These are phyloP conservation scores for Elsinoe ampelina DNA, from an alignment of 2,329 filamentous ascomycete genomes.

Conservation along the genomic window DNA sequence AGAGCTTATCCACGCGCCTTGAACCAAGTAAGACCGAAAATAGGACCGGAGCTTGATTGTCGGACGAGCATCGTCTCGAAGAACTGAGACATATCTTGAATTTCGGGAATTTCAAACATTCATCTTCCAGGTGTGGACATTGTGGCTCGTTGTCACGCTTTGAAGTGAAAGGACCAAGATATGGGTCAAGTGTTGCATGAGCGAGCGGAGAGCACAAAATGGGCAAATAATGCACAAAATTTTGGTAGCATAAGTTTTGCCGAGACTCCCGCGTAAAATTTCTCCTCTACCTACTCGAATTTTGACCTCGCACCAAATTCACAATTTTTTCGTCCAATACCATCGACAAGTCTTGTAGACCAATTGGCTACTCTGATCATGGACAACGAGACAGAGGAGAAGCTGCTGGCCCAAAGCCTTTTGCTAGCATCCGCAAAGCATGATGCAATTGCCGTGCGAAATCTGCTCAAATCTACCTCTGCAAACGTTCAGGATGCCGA, in stretches of 20 bases:
- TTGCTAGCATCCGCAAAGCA: slow-evolving; percentile 59
- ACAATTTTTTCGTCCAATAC: neutral
- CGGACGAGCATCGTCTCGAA: no score
- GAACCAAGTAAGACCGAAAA: no score
- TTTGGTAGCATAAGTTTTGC: neutral
- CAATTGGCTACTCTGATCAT: slow-evolving; percentile 13
- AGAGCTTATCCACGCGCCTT: no score
- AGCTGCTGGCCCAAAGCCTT: slow-evolving; percentile 47
- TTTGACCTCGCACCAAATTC: neutral
- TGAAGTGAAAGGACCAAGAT: no score
- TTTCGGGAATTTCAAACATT: no score
- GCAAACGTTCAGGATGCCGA: slow-evolving; percentile 72
- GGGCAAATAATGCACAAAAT: no score
- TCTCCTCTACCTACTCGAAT: neutral
- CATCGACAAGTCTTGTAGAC: neutral
- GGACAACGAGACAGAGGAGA: slow-evolving; percentile 29
- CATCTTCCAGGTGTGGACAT: no score
- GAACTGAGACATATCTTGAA: no score
- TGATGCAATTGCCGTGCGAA: slow-evolving; percentile 57
- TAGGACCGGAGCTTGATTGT: no score
- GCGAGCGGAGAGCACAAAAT: neutral
- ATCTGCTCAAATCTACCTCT: slow-evolving; percentile 53
- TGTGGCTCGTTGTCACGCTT: no score
- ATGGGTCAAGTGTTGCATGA: neutral
- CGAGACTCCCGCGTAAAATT: slow-evolving; percentile 4